phyloP scores from a whole-genome alignment of 2,329 filamentous ascomycete genomes.

The Fusarium mexicanum region DNA sequence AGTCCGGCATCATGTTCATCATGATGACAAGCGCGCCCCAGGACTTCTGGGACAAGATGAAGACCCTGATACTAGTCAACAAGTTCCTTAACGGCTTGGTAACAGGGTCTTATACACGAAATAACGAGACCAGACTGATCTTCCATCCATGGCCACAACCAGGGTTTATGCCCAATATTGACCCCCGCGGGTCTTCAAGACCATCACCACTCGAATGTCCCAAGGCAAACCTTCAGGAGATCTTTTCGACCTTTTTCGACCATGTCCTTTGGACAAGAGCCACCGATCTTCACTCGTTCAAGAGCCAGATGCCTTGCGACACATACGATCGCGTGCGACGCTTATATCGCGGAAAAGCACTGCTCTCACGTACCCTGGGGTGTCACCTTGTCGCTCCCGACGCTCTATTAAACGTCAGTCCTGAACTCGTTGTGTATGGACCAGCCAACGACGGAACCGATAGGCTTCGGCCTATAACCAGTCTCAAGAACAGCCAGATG shows the following conservation, averaged over 20 bases:
- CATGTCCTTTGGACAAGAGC: neutral
- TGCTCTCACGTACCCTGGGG: neutral
- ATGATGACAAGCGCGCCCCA: neutral
- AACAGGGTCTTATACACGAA: neutral
- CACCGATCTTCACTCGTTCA: neutral
- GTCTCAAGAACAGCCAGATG: neutral
- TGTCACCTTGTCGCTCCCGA: neutral
- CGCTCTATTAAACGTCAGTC: neutral
- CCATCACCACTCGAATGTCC: neutral
- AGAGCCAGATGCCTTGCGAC: neutral
- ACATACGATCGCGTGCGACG: neutral
- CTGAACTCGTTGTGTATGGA: neutral
- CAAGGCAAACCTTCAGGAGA: neutral
- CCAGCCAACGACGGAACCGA: neutral
- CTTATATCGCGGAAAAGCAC: neutral
- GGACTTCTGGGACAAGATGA: neutral
- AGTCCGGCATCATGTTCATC: neutral
- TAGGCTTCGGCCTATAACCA: neutral
- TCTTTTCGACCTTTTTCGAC: neutral
- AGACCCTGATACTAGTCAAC: neutral
- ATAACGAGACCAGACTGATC: neutral
- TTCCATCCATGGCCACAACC: neutral
- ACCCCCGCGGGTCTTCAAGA: neutral
- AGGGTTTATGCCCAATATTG: neutral
- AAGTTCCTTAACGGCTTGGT: constrained; percentile 2